Base-by-base conservation (phyloP, 768 basidiomycete genomes). In the Xerocomus brunneocitrinus region DNA sequence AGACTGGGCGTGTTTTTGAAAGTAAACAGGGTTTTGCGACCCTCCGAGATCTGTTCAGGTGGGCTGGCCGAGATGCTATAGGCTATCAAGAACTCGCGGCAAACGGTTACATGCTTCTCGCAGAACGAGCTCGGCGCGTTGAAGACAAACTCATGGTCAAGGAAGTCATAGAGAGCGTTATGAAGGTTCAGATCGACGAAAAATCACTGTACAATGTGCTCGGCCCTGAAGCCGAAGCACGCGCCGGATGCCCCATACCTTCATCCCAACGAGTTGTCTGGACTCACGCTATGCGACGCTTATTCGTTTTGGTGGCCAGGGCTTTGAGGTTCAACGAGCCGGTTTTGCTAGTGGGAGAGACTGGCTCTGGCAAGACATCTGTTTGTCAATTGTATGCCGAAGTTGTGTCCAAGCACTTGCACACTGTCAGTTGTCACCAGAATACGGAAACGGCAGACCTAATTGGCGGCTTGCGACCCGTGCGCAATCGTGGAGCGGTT, bases 371-470 rank as follows among this genome's bases (percentile, higher is more conserved):
- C 14, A 99, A 99, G 72, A 99, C 97, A 0, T 97, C 95, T 1
- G 87, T 98, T 38, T 98, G 95, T 64, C 92, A 98, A 65, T 73
- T 93, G 5, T 87, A 88, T 58, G 89, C 97, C 0, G 79, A 85
- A 41, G 82, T 83, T 1, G 71, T 80, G 24, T 70, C 71, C 25
- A 83, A 82, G 62, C 73, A 67, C 34, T 74, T 99, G 27, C 74
- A 86, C 59, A 76, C 83, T 4, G 80, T 99, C 58, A 98, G 91
- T 60, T 98, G 97, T 63, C 97, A 99, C 67, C 94, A 97, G 69
- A 98, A 97, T 65, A 98, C 95, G 27, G 97, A 99, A 73, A 97
- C 95, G 0, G 91, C 95, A 10, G 97, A 99, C 67, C 76, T 99
- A 24, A 91, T 98, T 47, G 97, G 97, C 19, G 91, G 93, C 35